Percentiles rank a stretch among this genome's conserved stretches.
phyloP scores from a whole-genome alignment of 2,329 filamentous ascomycete species.

The Botrytis porri region DNA sequence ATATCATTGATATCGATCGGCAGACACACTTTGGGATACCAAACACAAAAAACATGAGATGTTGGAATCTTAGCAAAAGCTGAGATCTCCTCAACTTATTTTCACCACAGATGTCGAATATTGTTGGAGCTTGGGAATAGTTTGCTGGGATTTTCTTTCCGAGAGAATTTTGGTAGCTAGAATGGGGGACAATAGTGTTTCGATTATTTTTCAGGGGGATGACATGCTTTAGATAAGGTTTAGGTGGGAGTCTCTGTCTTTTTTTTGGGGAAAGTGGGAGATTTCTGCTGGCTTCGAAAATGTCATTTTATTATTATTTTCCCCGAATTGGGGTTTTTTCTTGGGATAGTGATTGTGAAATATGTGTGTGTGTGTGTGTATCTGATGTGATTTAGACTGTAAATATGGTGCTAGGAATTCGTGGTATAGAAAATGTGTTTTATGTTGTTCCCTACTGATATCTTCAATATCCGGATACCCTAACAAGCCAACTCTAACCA shows the following conservation, averaged over 20 bases:
- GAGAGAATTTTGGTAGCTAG: neutral
- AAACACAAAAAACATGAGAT: neutral
- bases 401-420: neutral
- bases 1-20: neutral
- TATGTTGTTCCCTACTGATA: neutral
- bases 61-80: neutral
- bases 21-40: neutral
- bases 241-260: neutral
- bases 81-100: neutral
- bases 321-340: neutral
- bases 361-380: neutral
- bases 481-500: neutral
- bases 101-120: neutral
- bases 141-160: neutral
- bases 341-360: neutral
- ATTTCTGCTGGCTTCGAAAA: conserved; percentile 2
- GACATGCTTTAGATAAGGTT: conserved; percentile 7
- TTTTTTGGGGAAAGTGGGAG: neutral
- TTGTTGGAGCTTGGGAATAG: neutral
- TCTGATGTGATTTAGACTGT: neutral
- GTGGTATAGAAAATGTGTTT: neutral
- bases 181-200: neutral
- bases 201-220: neutral
- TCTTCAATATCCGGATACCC: neutral
- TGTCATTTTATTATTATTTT: neutral